phyloP scores from a whole-genome alignment of 2,329 filamentous ascomycete genomes.

The Neonectria magnoliae region DNA sequence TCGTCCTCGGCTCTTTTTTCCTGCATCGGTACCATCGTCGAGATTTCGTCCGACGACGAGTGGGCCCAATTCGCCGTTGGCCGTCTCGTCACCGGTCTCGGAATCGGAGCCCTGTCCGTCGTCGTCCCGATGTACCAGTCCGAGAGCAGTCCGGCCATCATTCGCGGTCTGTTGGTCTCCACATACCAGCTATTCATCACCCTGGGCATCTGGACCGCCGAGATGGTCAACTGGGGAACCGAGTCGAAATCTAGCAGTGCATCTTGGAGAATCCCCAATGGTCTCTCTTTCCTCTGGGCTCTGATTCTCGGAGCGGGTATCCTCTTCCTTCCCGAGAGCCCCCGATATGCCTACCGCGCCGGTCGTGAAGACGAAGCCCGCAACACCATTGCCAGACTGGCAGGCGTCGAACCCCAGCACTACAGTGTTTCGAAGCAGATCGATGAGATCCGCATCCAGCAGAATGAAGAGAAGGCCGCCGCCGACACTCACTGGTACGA shows the following conservation, averaged over 20 bases:
- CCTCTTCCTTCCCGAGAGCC: constrained; percentile 64
- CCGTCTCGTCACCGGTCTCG: constrained; percentile 72
- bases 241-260: constrained; percentile 55
- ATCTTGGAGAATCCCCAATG: constrained; percentile 72
- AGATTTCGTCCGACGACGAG: constrained; percentile 62
- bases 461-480: constrained; percentile 56
- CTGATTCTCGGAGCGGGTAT: constrained; percentile 61
- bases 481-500: constrained; percentile 64
- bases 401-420: constrained; percentile 53
- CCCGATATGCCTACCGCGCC: constrained; percentile 60
- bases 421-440: constrained; percentile 58
- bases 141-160: constrained; percentile 71
- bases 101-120: constrained; percentile 72
- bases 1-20: constrained; percentile 71
- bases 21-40: constrained; percentile 71
- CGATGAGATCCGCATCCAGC: constrained; percentile 61
- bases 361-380: constrained; percentile 61
- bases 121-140: constrained; percentile 75
- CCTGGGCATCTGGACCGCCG: constrained; percentile 69
- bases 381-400: constrained; percentile 57
- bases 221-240: constrained; percentile 71
- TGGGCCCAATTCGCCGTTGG: constrained; percentile 75
- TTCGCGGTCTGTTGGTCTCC: constrained; percentile 71
- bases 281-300: constrained; percentile 65
- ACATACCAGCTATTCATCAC: constrained; percentile 77